Evolutionary conservation across 345 rosid species (phyloP).

Genomic region (Schrenkiella parvula): DNA sequence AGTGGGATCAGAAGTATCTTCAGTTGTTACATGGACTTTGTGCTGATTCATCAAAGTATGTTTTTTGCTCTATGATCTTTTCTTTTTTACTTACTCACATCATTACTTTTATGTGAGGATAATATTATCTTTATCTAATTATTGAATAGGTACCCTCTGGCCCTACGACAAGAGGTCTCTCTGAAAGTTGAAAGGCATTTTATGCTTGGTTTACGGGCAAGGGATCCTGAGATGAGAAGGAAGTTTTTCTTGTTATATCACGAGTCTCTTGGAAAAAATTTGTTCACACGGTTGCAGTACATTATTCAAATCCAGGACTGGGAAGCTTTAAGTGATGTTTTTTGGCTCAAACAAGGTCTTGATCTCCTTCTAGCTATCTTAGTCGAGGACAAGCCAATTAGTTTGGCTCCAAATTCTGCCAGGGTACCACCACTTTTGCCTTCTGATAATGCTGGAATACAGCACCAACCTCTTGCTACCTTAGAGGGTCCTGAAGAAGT

Average conservation of each 20-base stretch:
- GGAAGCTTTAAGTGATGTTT: slow-evolving; percentile 98
- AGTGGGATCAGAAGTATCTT: slow-evolving; percentile 95
- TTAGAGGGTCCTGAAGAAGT: slow-evolving; percentile 70
- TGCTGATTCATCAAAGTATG: slow-evolving; percentile 82
- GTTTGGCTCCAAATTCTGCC: slow-evolving; percentile 96
- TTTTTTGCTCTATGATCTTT: background rate
- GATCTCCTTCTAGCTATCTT: slow-evolving; percentile 93
- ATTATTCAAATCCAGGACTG: slow-evolving; percentile 91
- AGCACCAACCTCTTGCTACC: slow-evolving; percentile 52
- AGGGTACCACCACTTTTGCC: slow-evolving; percentile 63
- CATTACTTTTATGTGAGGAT: slow-evolving; percentile 15
- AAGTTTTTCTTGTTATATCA: slow-evolving; percentile 83
- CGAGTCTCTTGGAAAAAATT: slow-evolving; percentile 69
- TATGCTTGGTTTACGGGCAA: slow-evolving; percentile 96
- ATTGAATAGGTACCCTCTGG: slow-evolving; percentile 52
- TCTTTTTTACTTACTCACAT: slow-evolving; percentile 10
- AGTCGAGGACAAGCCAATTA: slow-evolving; percentile 84
- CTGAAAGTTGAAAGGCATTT: slow-evolving; percentile 95
- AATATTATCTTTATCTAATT: slow-evolving; percentile 23
- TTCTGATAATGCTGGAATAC: slow-evolving; percentile 61
- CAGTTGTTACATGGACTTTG: slow-evolving; percentile 88
- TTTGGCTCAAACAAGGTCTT: slow-evolving; percentile 99
- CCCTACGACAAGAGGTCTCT: slow-evolving; percentile 87
- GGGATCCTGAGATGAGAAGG: slow-evolving; percentile 86
- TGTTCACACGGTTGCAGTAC: slow-evolving; percentile 78